phyloP scores from a whole-genome alignment of 2,329 filamentous ascomycete species.

The Hirsutella thompsonii region DNA sequence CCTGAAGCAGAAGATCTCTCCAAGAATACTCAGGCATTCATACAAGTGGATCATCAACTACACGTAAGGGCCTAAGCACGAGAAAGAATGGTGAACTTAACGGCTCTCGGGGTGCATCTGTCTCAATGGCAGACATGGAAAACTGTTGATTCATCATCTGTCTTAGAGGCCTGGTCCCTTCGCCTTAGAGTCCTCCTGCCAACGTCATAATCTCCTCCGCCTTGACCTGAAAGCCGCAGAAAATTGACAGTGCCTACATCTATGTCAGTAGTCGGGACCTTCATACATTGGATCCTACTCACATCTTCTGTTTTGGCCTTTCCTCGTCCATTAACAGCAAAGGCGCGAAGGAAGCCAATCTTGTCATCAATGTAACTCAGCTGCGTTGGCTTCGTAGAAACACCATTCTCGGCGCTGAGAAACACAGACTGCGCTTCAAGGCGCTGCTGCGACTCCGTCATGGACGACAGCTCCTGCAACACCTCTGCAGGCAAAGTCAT shows the following conservation, averaged over 20 bases:
- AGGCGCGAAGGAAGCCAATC: background rate
- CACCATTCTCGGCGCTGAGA: background rate
- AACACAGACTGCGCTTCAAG: background rate
- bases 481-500: constrained; percentile 1
- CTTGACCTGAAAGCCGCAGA: background rate
- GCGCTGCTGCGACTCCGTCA: background rate
- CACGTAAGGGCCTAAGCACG: no score
- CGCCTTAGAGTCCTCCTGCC: background rate
- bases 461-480: background rate
- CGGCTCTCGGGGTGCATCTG: no score
- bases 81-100: no score
- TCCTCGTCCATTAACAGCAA: background rate
- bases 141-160: no score
- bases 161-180: no score
- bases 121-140: no score
- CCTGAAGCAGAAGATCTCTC: no score
- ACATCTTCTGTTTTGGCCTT: constrained; percentile 2
- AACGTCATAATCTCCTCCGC: background rate
- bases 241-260: background rate
- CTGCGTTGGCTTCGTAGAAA: background rate
- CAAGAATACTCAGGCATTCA: no score
- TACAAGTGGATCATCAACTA: no score
- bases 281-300: background rate
- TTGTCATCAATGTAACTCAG: background rate
- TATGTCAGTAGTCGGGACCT: background rate